Conservation (phyloP, 2,329 filamentous ascomycete genomes). For the Stachybotrys chartarum region DNA sequence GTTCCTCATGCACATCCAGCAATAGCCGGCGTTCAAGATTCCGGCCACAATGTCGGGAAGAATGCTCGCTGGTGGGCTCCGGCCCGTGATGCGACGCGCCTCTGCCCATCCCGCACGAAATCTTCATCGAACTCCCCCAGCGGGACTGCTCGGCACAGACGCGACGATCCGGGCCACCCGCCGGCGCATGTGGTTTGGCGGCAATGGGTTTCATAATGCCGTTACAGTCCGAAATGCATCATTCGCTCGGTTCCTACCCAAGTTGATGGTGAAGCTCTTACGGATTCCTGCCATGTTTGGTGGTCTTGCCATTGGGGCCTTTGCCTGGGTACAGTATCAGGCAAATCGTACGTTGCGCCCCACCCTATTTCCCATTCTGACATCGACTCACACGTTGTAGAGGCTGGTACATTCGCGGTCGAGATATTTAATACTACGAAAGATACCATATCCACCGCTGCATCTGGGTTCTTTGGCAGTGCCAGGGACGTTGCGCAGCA, state of each 20-base stretch:
- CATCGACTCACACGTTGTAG: constrained; percentile 22
- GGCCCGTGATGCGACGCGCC: constrained; percentile 58
- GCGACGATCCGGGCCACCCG: constrained; percentile 52
- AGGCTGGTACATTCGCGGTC: constrained; percentile 40
- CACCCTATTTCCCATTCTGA: background rate
- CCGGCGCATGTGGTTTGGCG: constrained; percentile 67
- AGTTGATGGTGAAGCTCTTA: constrained; percentile 82
- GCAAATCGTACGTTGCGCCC: constrained; percentile 61
- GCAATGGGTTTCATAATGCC: constrained; percentile 78
- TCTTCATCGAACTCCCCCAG: constrained; percentile 59
- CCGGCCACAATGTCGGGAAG: constrained; percentile 25
- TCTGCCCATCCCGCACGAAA: constrained; percentile 50
- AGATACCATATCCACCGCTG: constrained; percentile 63
- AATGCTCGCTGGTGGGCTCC: constrained; percentile 60
- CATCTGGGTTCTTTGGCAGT: constrained; percentile 62
- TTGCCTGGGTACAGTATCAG: constrained; percentile 95
- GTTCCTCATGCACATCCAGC: background rate
- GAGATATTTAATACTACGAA: constrained; percentile 69
- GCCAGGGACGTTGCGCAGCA: constrained; percentile 72
- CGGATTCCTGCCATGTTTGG: constrained; percentile 88
- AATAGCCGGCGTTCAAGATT: constrained; percentile 7
- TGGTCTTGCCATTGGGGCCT: constrained; percentile 74
- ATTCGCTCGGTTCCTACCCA: constrained; percentile 65
- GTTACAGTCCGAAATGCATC: constrained; percentile 57
- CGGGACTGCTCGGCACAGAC: constrained; percentile 62